Percentiles rank a stretch among this genome's conserved stretches.
phyloP scores from a whole-genome alignment of 2,329 filamentous ascomycete genomes.

The Helotiales sp. region DNA sequence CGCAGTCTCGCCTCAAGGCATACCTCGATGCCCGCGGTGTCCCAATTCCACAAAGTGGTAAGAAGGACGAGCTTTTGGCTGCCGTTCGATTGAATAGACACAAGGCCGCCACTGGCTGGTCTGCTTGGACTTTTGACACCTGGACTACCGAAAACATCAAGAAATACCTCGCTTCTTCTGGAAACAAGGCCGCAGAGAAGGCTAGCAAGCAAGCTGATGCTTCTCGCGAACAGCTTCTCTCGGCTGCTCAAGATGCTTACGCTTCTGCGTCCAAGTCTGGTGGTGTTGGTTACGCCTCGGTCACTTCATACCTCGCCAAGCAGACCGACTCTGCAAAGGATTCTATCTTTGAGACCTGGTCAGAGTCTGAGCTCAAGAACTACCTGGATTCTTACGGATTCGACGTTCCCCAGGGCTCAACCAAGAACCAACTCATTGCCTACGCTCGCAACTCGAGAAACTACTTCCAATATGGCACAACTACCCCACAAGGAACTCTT shows the following conservation, averaged over 20 bases:
- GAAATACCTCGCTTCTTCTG: constrained; percentile 57
- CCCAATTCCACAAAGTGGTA: constrained; percentile 73
- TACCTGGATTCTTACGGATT: constrained; percentile 83
- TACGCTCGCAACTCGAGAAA: constrained; percentile 74
- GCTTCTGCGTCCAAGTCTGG: constrained; percentile 62
- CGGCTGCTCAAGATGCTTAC: constrained; percentile 66
- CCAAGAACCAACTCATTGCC: constrained; percentile 68
- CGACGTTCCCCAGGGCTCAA: constrained; percentile 41
- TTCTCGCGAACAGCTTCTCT: constrained; percentile 75
- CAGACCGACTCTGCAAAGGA: constrained; percentile 70
- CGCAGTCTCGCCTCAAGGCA: constrained; percentile 67
- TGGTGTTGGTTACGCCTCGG: constrained; percentile 65
- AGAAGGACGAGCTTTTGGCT: constrained; percentile 74
- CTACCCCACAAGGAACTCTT: constrained; percentile 66
- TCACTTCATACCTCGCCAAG: constrained; percentile 71
- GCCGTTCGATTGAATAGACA: constrained; percentile 75
- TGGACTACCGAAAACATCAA: constrained; percentile 74
- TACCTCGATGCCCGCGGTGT: constrained; percentile 79
- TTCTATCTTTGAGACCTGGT: constrained; percentile 74
- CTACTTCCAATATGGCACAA: constrained; percentile 78
- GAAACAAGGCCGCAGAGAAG: constrained; percentile 61
- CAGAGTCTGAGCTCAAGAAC: constrained; percentile 68
- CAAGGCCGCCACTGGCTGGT: constrained; percentile 70
- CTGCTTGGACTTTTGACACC: constrained; percentile 80
- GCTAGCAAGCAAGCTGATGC: constrained; percentile 65